Percentiles rank a stretch among this genome's conserved stretches.
Conservation (phyloP, 805 yeast species). For the Saccharomycopsis malanga region DNA sequence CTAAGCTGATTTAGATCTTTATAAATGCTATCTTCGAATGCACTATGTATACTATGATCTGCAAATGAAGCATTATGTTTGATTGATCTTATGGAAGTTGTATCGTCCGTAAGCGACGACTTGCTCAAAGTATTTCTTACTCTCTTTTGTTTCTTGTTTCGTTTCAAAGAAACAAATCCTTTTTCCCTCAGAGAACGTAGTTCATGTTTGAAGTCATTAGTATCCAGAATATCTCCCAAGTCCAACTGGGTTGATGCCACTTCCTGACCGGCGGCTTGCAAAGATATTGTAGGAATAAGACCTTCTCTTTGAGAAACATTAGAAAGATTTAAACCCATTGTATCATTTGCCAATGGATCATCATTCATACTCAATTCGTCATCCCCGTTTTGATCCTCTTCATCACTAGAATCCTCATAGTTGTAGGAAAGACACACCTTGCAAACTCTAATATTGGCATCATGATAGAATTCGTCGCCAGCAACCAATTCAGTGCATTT, state of each 20-base stretch:
- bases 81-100: neutral
- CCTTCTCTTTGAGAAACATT: neutral
- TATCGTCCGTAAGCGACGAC: neutral
- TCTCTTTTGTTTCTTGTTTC: neutral
- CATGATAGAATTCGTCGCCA: constrained; percentile 54
- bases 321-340: neutral
- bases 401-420: constrained; percentile 24
- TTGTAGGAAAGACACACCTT: constrained; percentile 56
- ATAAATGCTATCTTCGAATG: neutral
- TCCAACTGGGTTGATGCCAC: neutral
- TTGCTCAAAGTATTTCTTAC: neutral
- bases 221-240: neutral
- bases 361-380: neutral
- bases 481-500: constrained; percentile 67
- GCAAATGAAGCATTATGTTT: too few relatives aligned
- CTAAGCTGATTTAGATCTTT: constrained; percentile 5
- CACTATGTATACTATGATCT: neutral
- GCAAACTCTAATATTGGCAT: constrained; percentile 73
- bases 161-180: too few relatives aligned
- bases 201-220: neutral
- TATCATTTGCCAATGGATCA: neutral
- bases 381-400: constrained; percentile 16
- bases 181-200: too few relatives aligned
- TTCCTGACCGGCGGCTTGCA: neutral
- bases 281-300: neutral